Conservation (phyloP, 2,329 filamentous ascomycete species). For the Sphaerulina populicola region DNA sequence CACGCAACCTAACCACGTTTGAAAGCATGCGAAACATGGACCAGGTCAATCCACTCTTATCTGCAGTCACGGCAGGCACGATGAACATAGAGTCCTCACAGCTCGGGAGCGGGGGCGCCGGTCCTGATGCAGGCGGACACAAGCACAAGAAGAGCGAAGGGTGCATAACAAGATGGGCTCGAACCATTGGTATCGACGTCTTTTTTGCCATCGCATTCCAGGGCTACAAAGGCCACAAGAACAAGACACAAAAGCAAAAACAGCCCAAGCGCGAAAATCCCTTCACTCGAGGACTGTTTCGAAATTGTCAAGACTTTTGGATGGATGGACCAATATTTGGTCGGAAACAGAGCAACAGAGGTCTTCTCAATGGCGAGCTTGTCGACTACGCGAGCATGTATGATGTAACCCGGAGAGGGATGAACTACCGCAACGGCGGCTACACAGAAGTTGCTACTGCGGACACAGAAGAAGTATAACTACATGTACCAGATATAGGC, state of each 20-base stretch:
- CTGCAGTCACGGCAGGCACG: slow-evolving; percentile 65
- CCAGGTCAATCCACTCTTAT: slow-evolving; percentile 53
- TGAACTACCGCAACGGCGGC: slow-evolving; percentile 47
- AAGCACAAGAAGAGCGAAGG: slow-evolving; percentile 52
- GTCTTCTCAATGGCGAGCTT: slow-evolving; percentile 65
- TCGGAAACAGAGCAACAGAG: slow-evolving; percentile 62
- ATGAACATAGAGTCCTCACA: slow-evolving; percentile 60
- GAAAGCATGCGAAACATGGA: slow-evolving; percentile 81
- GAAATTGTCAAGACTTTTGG: slow-evolving; percentile 96
- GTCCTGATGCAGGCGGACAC: slow-evolving; percentile 48
- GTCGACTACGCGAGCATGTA: slow-evolving; percentile 89
- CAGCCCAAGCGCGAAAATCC: slow-evolving; percentile 56
- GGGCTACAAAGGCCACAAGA: slow-evolving; percentile 53
- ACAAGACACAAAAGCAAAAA: slow-evolving; percentile 27
- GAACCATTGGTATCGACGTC: slow-evolving; percentile 80
- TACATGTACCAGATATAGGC: background rate
- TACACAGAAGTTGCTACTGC: slow-evolving; percentile 54
- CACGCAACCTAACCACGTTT: slow-evolving; percentile 87
- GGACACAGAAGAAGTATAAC: slow-evolving; percentile 40
- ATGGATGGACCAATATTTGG: slow-evolving; percentile 80
- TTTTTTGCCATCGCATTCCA: slow-evolving; percentile 85
- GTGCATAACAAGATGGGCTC: slow-evolving; percentile 70
- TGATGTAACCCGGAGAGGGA: slow-evolving; percentile 65
- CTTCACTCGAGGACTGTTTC: slow-evolving; percentile 71
- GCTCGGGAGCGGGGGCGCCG: slow-evolving; percentile 57